Base-by-base conservation (phyloP, 345 rosid species). In the Eucalyptus fibrosa region DNA sequence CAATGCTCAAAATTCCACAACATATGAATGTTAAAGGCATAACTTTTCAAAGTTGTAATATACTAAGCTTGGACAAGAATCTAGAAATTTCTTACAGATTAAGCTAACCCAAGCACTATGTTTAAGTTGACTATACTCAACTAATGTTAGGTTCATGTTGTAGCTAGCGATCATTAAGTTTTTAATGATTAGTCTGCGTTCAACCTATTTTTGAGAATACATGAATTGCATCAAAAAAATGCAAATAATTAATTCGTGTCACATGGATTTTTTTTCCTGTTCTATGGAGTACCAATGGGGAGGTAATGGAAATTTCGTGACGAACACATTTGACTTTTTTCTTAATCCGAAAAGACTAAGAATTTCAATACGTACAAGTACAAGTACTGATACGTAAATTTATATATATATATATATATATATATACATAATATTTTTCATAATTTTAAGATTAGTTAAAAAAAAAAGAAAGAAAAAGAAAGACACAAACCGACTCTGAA, bases 141-240 rank as follows among this genome's bases (percentile, higher is more conserved):
- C 44, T 0, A 0, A 72, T 18, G 82, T 9, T 72, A 72, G 8
- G 1, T 19, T 72, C 45, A 19, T 5, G 82, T 17, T 3, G 12
- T 10, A 18, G 45, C 82, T 37, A 34, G 23, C 7, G 0, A 24
- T 21, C 15, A 19, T 6, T 6, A 37, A 69, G 45, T 37, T 37
- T 37, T 37, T 37, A 19, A 37, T 19, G 82, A 37, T 1, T 3
- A 21, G 28, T 77, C 1, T 4, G 4, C 24, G 0, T 69, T 9
- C 24, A 9, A 69, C 3, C 2, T 1, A 69, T 9, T 69, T 34
- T 69, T 40, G 0, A 69, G 8, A 9, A 19, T 69, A 18, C 0
- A 18, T 69, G 4, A 19, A 69, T 69, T 10, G 44, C 4, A 0
- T 69, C 2, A 37, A 18, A 69, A 69, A 69, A 18, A 34, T 5